Evolutionary conservation across 441 rosid species (phyloP), one percentile per base, ranked within the genome.

Genomic region (Isatis lusitanica): DNA sequence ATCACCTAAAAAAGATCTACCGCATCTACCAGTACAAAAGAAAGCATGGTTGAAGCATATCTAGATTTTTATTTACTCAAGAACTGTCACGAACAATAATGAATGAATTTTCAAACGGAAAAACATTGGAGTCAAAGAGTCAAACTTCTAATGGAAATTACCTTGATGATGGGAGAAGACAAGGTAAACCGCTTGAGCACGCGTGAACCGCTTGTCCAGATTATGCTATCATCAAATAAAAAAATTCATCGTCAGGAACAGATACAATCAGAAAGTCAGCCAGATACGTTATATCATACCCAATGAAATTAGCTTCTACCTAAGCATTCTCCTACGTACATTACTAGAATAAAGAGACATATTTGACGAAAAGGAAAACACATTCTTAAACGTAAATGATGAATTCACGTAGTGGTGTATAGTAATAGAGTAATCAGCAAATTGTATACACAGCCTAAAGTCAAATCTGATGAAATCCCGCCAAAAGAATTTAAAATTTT

Each of bases 101-200:
- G 21, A 44, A 57, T 30, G 16, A 3, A 53, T 42, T 38, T 63
- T 53, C 47, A 52, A 43, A 73, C 48, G 5, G 39, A 43, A 21
- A 48, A 44, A 24, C 50, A 58, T 38, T 15, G 46, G 48, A 51
- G 68, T 48, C 28, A 67, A 18, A 42, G 12, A 33, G 11, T 61
- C 52, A 9, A 52, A 75, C 30, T 18, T 44, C 21, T 30, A 5
- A 63, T 70, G 71, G 17, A 58, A 21, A 39, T 13, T 81, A 91
- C 98, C 97, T 43, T 90, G 79, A 87, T 73, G 61, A 91, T 82
- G 39, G 88, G 77, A 40, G 96, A 88, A 71, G 93, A 80, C 78
- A 89, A 76, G 56, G 93, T 88, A 81, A 94, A 90, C 78, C 97
- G 87, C 83, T 88, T 91, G 74, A 85, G 88, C 46, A 94, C 92